Evolutionary conservation across 148 eudicot species (phyloP).

Genomic region (Tetragonia tetragonoides): DNA sequence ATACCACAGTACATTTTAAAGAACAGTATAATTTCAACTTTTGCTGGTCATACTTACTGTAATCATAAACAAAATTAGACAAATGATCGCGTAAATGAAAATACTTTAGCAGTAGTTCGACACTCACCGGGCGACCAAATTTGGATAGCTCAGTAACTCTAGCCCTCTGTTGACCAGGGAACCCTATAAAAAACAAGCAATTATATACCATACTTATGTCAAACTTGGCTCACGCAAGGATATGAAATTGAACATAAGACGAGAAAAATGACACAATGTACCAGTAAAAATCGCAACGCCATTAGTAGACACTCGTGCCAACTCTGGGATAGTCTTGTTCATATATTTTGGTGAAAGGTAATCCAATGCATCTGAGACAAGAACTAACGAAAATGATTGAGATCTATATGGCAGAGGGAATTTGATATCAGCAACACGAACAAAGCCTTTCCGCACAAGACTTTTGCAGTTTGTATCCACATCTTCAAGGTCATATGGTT

Average conservation of each 20-base stretch:
- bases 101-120: not conserved
- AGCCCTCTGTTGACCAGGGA: slow-evolving; percentile 79
- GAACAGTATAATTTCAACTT: too few species aligned
- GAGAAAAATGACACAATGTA: slow-evolving; percentile 13
- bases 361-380: slow-evolving; percentile 86
- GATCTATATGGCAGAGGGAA: slow-evolving; percentile 85
- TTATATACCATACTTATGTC: not conserved
- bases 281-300: slow-evolving; percentile 86
- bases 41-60: not conserved
- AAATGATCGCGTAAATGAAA: not conserved
- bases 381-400: slow-evolving; percentile 77
- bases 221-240: too few species aligned
- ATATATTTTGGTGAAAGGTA: slow-evolving; percentile 88
- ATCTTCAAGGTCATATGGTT: slow-evolving; percentile 91
- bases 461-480: slow-evolving; percentile 65
- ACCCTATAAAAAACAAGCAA: slow-evolving; percentile 38
- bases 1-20: too few species aligned
- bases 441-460: slow-evolving; percentile 84
- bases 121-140: slow-evolving; percentile 93
- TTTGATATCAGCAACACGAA: slow-evolving; percentile 91
- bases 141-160: slow-evolving; percentile 79
- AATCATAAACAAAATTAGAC: not conserved
- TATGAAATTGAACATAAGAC: not conserved
- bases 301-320: slow-evolving; percentile 77
- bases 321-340: slow-evolving; percentile 89